Evolutionary conservation across 371 early-diverging fungal species (phyloP), one percentile per base, ranked within the genome.

Genomic region (Apophysomyces elegans): DNA sequence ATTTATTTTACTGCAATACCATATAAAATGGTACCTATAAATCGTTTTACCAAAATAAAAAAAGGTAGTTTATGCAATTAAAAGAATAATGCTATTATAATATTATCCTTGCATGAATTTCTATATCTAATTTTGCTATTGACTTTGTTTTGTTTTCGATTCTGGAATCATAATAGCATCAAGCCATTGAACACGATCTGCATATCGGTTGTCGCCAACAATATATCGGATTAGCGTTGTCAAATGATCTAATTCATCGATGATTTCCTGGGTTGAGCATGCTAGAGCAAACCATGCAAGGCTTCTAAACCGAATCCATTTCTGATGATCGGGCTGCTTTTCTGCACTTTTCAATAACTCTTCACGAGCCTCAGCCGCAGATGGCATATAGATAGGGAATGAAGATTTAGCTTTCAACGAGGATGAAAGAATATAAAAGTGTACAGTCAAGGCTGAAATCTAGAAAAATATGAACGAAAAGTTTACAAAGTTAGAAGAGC

Each of bases 321-420:
- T 50, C 21, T 50, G 18, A 26, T 50, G 54, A 21, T 50, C 54
- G 4, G 54, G 54, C 11, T 50, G 54, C 9, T 21, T 50, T 50
- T 50, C 54, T 5, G 54, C 16, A n/a, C 21, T 50, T 21, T 75
- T 75, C 56, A 84, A 80, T 7, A 88, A 70, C 16, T 83, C 81
- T 2, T 65, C 68, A 0, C 88, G 80, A 1, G 84, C 82, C 54
- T 81, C 70, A 12, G 85, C 68, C 7, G 84, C 83, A 2, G 84
- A 83, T 1, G 88, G 88, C 67, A 88, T 80, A 58, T 83, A 88
- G 0, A 82, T 80, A 0, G 88, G 88, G 44, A 88, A 67, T 0
- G 85, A 79, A 6, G 81, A 75, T 60, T 86, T 88, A 26, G 83
- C 77, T 9, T 75, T 74, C 36, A 88, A 61, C 1, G 88, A 84